Evolutionary conservation across 352 stramenopile species (phyloP), one percentile per base, ranked within the genome.

Genomic region (Globisporangium orthogonon): DNA sequence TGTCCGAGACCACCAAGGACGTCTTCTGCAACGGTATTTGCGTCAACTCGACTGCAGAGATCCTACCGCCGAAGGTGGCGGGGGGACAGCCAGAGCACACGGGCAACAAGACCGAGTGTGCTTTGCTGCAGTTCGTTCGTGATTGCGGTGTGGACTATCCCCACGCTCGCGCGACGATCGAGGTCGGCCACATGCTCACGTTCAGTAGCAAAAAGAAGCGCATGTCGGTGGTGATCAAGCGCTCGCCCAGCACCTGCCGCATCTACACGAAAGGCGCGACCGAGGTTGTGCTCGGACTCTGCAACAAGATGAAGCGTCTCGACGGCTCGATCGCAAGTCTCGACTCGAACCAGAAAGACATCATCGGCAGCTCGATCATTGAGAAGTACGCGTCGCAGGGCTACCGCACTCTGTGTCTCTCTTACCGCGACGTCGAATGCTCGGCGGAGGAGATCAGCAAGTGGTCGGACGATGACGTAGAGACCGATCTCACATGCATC

Each of bases 401-500:
- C 2, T 89, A 78, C 35, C 86, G 87, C 17, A 96, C 87, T 13
- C 66, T 97, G 0, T 94, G 84, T 51, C 54, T 96, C 2, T 89
- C 89, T 17, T 93, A 96, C 59, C 77, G 77, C 18, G 87, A 97
- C 61, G 73, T 93, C 35, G 71, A 91, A 17, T 65, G 62, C 30
- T 82, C 74, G 0, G 65, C 68, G 0, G 82, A 88, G 0, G 70
- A 90, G 48, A 82, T 91, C 52, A 86, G 63, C 46, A 71, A 82
- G 63, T 91, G 78, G 78, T 17, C 66, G 2, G 83, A 90, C 33
- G 79, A 91, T 31, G 76, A 93, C 33, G 73, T 95, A 7, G 89
- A 97, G 56, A 94, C 70, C 33, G 74, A 97, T 40, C 59, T 98
- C 15, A 94, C 83, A 13, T 95, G 87, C 58, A 70, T 96, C 23